These are phyloP conservation scores for Saccharomyces hybrid DNA, from an alignment of 1,139 yeast species.

Conservation along the genomic window DNA sequence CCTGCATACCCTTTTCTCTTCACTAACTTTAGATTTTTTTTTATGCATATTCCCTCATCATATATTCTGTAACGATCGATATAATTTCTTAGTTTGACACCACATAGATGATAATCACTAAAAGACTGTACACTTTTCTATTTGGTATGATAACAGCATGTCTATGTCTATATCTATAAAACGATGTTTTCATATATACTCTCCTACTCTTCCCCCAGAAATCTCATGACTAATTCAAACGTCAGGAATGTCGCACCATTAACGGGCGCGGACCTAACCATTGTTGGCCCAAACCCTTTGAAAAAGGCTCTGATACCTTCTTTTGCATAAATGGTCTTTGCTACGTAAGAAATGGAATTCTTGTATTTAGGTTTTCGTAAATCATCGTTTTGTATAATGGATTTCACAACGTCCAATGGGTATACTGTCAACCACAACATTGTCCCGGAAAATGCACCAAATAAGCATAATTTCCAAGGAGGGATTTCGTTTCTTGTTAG, in stretches of 20 bases:
- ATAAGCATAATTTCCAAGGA: constrained; percentile 75
- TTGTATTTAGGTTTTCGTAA: constrained; percentile 40
- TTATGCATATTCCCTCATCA: background rate
- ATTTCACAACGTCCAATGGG: constrained; percentile 81
- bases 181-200: background rate
- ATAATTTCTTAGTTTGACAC: background rate
- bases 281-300: constrained; percentile 84
- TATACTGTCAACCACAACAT: constrained; percentile 75
- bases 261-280: constrained; percentile 93
- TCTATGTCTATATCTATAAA: background rate
- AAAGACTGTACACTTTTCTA: background rate
- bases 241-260: constrained; percentile 94
- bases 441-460: constrained; percentile 83
- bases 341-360: constrained; percentile 41
- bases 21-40: background rate
- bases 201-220: constrained; percentile 30
- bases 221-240: constrained; percentile 79
- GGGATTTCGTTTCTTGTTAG: constrained; percentile 60
- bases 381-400: constrained; percentile 78
- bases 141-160: background rate
- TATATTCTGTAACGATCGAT: background rate
- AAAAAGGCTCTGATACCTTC: constrained; percentile 72
- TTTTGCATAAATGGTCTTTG: constrained; percentile 43
- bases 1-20: background rate
- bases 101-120: background rate